Evolutionary conservation across 169 alveolate species (phyloP), one percentile per base, ranked within the genome.

Genomic region (Plasmodium yoelii): DNA sequence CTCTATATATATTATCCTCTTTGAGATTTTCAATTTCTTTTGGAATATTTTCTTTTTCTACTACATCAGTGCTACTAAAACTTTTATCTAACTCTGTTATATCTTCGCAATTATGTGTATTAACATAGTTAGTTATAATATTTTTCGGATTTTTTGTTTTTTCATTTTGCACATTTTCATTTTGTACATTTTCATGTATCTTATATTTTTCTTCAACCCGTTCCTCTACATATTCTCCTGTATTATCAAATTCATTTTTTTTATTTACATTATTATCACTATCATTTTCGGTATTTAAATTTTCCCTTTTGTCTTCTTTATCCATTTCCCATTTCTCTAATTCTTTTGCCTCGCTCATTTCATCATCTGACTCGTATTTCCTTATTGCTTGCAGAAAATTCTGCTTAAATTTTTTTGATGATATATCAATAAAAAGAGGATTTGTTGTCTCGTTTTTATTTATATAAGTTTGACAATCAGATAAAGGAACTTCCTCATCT

Each of bases 401-500:
- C 18, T 39, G 26, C 51, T 61, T 44, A 61, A 74, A 74, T 49
- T 44, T 64, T 22, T 53, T 15, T 15, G 74, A 74, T 15, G 88
- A 74, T 8, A 19, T 74, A 26, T 72, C 60, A 22, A 74, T 34
- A 64, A 74, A 74, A 13, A 74, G 60, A 12, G 42, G 53, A 0
- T 74, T 19, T 2, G 22, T 19, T 2, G 22, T 15, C 28, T 61
- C 71, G n/a, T 61, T 7, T 61, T 18, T 61, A 26, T 61, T 46
- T 10, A 61, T 19, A 61, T 22, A 28, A 26, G 19, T 61, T 6
- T 61, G 44, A 15, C 0, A 5, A 26, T 61, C 28, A 10, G 22
- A 7, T 9, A 61, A 15, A 19, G 10, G 28, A 9, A 61, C 28
- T 6, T 10, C 15, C 8, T 61, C 22, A 26, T 18, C 15, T 8